Base-by-base conservation (phyloP, 129 eudicot species). In the Lactuca saligna region DNA sequence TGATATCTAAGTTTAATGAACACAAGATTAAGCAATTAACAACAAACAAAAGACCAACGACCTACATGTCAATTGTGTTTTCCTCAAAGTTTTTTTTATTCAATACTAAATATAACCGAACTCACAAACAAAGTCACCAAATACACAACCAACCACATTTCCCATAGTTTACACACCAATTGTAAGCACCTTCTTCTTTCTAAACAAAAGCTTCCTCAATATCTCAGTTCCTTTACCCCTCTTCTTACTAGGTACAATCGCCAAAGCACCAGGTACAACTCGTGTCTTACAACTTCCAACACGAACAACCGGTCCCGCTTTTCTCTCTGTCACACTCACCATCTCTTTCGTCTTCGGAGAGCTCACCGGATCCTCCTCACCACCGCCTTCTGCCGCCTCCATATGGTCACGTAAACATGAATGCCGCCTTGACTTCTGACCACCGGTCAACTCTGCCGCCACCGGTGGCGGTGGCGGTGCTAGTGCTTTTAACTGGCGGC, bases 401-500 rank as follows among this genome's bases (percentile, higher is more conserved):
- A 92, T 82, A 5, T 50, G 82, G 75, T 92, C 98, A 39, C 84
- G 98, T 64, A 92, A 74, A 60, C 95, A 86, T 32, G 87, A 70
- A 57, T 75, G 84, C 25, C 68, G 73, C 51, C 78, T 59, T 17
- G 76, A 44, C 65, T 66, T 78, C 48, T 79, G 72, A 12, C 54
- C 67, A 5, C 53, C 73, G 8, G 67, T 76, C 67, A 60, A 60
- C 34, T 62, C 77, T 35, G 79, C 17, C 25, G 74, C 8, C 57
- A 72, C 91, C 9, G 71, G 69, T 63, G 68, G 54, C 7, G 62
- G 70, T 53, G 79, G 44, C n/a, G 80, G 79, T 46, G 82, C 49
- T 57, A 91, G 79, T 33, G 87, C 86, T 73, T 91, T 91, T 35
- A 91, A 67, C 76, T 91, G 97, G 69, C 82, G 84, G n/a, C 94